Evolutionary conservation across 2,329 filamentous ascomycete species (phyloP).

Genomic region (Monosporascus sp.): DNA sequence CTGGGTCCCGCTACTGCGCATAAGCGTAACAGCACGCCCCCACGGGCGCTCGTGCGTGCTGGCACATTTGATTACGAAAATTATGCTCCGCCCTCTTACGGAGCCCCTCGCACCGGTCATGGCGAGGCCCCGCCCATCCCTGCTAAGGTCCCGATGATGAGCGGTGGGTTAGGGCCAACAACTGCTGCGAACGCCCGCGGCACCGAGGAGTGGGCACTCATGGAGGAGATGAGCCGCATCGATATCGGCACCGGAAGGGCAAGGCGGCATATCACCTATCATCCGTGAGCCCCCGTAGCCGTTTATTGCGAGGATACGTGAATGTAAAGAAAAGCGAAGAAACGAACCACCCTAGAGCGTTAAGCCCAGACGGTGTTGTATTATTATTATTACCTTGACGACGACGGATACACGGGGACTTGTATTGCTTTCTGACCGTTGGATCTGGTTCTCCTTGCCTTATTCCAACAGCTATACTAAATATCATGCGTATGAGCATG

Average conservation of each 20-base stretch:
- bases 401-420: not conserved
- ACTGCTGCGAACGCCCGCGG: slow-evolving; percentile 23
- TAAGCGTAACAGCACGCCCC: slow-evolving; percentile 43
- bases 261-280: slow-evolving; percentile 35
- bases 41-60: slow-evolving; percentile 39
- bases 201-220: slow-evolving; percentile 52
- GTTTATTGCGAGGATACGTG: not conserved
- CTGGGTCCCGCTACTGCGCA: slow-evolving; percentile 49
- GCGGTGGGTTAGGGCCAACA: slow-evolving; percentile 27
- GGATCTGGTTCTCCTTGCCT: no score
- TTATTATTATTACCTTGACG: not conserved
- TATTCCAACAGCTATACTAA: no score
- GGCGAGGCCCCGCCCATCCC: slow-evolving; percentile 55
- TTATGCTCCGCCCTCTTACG: slow-evolving; percentile 35
- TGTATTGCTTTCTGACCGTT: no score
- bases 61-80: slow-evolving; percentile 54
- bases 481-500: no score
- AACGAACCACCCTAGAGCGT: not conserved
- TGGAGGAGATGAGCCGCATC: slow-evolving; percentile 66
- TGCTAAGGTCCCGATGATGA: slow-evolving; percentile 60
- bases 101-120: slow-evolving; percentile 25
- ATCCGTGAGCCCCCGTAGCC: not conserved
- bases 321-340: not conserved
- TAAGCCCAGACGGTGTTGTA: not conserved
- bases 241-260: slow-evolving; percentile 59